A percentile compares a stretch with the other conserved stretches of the same genome.
Evolutionary conservation across 2,329 filamentous ascomycete species (phyloP).

Genomic region (Fragosphaeria purpurea): DNA sequence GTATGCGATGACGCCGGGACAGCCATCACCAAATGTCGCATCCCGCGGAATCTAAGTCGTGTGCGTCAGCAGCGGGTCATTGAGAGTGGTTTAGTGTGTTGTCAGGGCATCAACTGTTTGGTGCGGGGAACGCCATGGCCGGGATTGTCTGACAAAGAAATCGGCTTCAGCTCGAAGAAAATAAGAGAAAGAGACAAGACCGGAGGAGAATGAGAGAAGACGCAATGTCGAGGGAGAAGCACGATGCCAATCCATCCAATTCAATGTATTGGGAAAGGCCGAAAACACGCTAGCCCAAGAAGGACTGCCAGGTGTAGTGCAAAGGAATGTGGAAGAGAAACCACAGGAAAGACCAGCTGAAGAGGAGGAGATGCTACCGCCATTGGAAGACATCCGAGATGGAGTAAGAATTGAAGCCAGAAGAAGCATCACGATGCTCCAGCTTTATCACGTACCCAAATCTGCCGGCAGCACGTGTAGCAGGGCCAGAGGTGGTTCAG

Average conservation of each 20-base stretch:
- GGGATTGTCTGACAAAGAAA: too few species aligned
- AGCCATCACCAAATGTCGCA: slow-evolving; percentile 22
- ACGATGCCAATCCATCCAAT: background rate
- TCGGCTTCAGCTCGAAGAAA: too few species aligned
- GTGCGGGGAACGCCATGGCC: too few species aligned
- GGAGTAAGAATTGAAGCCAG: background rate
- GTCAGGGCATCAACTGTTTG: background rate
- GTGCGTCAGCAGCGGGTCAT: too few species aligned
- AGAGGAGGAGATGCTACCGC: too few species aligned
- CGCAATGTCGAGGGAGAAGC: background rate
- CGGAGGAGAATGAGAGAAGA: background rate
- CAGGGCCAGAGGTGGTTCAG: slow-evolving; percentile 18
- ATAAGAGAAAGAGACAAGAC: background rate
- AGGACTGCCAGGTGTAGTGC: too few species aligned
- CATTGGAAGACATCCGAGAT: too few species aligned
- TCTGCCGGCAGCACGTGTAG: slow-evolving; percentile 21
- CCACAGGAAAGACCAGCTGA: too few species aligned
- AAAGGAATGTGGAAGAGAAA: too few species aligned
- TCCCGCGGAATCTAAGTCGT: slow-evolving; percentile 18
- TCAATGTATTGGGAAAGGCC: too few species aligned
- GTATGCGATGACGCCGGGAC: slow-evolving; percentile 22
- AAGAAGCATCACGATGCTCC: too few species aligned
- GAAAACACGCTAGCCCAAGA: too few species aligned
- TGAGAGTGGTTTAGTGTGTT: background rate
- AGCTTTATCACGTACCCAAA: slow-evolving; percentile 19